Evolutionary conservation across 106 monocot genomes (phyloP).

Genomic region (Allium fistulosum): DNA sequence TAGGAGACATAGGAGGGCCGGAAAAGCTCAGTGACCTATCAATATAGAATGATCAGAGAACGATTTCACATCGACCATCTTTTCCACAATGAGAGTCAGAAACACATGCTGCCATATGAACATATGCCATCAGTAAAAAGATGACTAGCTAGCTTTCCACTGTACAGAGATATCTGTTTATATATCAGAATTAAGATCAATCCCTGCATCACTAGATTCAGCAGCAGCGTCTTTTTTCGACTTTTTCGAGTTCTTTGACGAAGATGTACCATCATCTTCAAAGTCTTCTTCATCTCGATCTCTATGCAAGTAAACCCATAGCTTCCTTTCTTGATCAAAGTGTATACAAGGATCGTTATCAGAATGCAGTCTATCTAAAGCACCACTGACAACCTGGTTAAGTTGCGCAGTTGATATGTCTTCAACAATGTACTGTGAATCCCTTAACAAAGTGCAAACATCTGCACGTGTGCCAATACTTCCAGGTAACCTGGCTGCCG

Average conservation of each 20-base stretch:
- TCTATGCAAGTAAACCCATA: constrained; percentile 93
- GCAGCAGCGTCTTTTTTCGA: constrained; percentile 55
- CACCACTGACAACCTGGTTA: constrained; percentile 95
- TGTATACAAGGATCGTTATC: constrained; percentile 92
- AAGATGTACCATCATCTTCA: constrained; percentile 96
- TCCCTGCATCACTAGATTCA: constrained; percentile 39
- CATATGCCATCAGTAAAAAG: no score
- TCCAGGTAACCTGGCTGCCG: constrained; percentile 85
- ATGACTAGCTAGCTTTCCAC: no score
- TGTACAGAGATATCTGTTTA: not conserved
- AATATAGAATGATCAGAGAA: no score
- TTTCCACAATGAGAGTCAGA: no score
- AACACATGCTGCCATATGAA: no score
- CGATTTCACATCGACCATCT: no score
- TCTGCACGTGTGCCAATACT: constrained; percentile 96
- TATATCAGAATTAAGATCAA: constrained; percentile 40
- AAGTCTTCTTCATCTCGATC: constrained; percentile 95
- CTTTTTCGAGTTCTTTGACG: constrained; percentile 94
- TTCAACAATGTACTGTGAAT: constrained; percentile 89
- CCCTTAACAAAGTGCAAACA: constrained; percentile 82
- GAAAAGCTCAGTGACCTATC: no score
- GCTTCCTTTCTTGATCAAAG: constrained; percentile 78
- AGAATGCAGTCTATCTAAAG: constrained; percentile 91
- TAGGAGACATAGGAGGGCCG: no score
- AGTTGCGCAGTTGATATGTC: constrained; percentile 60